These are phyloP conservation scores for Dalbergia oliveri DNA, from an alignment of 306 rosid genomes.

Conservation along the genomic window DNA sequence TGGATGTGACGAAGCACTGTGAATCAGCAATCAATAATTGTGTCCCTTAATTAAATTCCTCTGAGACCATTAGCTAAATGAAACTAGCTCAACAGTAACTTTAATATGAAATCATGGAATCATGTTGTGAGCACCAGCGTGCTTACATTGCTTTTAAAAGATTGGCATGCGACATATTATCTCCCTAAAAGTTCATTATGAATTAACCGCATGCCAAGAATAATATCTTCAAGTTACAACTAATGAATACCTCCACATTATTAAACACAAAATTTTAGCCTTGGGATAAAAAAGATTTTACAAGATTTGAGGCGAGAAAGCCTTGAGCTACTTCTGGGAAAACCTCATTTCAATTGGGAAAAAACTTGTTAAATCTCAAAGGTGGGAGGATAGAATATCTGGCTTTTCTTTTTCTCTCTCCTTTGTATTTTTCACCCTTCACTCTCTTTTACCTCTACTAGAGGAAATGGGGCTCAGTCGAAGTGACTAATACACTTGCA, in stretches of 20 bases:
- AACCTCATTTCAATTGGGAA: background rate
- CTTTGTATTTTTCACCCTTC: background rate
- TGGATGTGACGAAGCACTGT: background rate
- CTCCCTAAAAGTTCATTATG: conserved; percentile 28
- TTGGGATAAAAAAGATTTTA: background rate
- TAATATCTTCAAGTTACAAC: conserved; percentile 3
- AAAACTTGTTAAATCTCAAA: too few species aligned
- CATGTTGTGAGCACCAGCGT: background rate
- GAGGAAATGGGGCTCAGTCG: background rate
- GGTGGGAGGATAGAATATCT: too few species aligned
- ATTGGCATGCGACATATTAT: conserved; percentile 2
- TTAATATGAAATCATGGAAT: conserved; percentile 35
- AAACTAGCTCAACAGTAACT: background rate
- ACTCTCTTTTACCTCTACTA: background rate
- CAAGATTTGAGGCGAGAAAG: background rate
- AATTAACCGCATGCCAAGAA: conserved; percentile 25
- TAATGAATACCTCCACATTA: conserved; percentile 5
- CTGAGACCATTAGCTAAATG: background rate
- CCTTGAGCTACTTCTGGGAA: background rate
- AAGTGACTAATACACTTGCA: conserved; percentile 26
- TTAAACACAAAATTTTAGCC: conserved; percentile 8
- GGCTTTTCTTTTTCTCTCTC: background rate
- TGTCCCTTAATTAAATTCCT: conserved; percentile 8
- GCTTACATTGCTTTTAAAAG: conserved; percentile 33
- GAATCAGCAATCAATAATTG: conserved; percentile 34